Evolutionary conservation across 1,284 basidiomycete genomes (phyloP), one percentile per base, ranked within the genome.

Genomic region (Malassezia dermatis): DNA sequence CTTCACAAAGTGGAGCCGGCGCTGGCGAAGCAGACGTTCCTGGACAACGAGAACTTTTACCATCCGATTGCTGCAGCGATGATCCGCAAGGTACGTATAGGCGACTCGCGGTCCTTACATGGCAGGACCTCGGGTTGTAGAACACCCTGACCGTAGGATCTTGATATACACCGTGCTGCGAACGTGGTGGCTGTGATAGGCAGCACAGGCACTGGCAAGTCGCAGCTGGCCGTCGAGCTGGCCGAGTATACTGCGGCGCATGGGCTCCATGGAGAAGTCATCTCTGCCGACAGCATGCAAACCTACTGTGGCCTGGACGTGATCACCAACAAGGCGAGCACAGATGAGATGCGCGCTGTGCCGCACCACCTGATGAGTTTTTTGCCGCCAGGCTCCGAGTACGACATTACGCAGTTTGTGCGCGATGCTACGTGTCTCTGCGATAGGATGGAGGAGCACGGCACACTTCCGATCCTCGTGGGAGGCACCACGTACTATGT

Each of bases 221-320:
- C 90, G 6, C 86, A 88, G 59, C 81, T 98, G 2, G 88, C 88
- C 0, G 83, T 98, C 19, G 84, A 95, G 55, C 80, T 99, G 13
- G 89, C 89, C 12, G 79, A 84, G 24, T 17, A 48, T 28, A 34
- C 24, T 8, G 24, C 46, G 3, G 27, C 41, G 19, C 27, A n/a
- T 21, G 58, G 53, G 3, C n/a, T 34, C 8, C 54, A 52, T n/a
- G 75, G 63, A 0, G 74, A 84, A 67, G 81, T 96, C 62, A 85
- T 98, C 71, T 95, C 94, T 65, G 88, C 90, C 8, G 94, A 98
- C 76, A 85, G 93, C 10, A 98, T 99, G 91, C 94, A 99, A 76
- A 85, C 91, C 13, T 98, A 98, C 75, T 79, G 80, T n/a, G 91
- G 93, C 0, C 80, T 98, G 67, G 87, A 96, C 73, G 79, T 94